Percentiles rank a stretch among this genome's conserved stretches.
phyloP scores from a whole-genome alignment of 2,329 filamentous ascomycete species.

The Allantophomopsis lycopodina region DNA sequence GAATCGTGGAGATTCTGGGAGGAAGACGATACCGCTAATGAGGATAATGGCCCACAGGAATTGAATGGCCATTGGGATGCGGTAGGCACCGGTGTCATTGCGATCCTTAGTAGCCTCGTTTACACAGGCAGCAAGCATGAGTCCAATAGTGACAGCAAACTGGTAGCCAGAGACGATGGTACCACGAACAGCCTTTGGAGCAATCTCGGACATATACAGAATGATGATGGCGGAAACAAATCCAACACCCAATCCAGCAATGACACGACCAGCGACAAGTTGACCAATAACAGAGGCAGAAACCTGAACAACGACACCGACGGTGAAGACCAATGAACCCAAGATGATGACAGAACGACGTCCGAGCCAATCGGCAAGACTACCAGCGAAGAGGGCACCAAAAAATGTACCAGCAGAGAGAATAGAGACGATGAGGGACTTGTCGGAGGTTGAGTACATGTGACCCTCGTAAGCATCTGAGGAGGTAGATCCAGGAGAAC shows the following conservation, averaged over 20 bases:
- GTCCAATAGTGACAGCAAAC: slow-evolving; percentile 68
- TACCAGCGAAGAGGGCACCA: slow-evolving; percentile 52
- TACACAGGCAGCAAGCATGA: slow-evolving; percentile 61
- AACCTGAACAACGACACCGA: slow-evolving; percentile 55
- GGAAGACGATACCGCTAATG: slow-evolving; percentile 52
- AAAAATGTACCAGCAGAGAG: slow-evolving; percentile 4
- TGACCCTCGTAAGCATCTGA: slow-evolving; percentile 2
- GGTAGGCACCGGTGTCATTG: slow-evolving; percentile 52
- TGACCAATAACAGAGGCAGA: slow-evolving; percentile 37
- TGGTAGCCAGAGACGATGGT: slow-evolving; percentile 65
- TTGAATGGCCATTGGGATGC: slow-evolving; percentile 70
- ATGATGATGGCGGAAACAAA: slow-evolving; percentile 72
- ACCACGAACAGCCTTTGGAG: slow-evolving; percentile 59
- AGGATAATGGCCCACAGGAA: slow-evolving; percentile 70
- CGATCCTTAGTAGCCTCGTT: slow-evolving; percentile 55
- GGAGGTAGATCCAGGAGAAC: slow-evolving; percentile 8
- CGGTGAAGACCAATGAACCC: slow-evolving; percentile 57
- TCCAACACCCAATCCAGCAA: slow-evolving; percentile 66
- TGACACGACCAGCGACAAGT: slow-evolving; percentile 60
- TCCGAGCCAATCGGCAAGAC: slow-evolving; percentile 60
- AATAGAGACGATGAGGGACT: slow-evolving; percentile 14
- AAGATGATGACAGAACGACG: slow-evolving; percentile 56
- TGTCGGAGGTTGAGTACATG: slow-evolving; percentile 1
- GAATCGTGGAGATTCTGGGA: slow-evolving; percentile 76
- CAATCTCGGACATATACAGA: slow-evolving; percentile 68